Evolutionary conservation across 345 rosid species (phyloP).

Genomic region (Clarkia xantiana): DNA sequence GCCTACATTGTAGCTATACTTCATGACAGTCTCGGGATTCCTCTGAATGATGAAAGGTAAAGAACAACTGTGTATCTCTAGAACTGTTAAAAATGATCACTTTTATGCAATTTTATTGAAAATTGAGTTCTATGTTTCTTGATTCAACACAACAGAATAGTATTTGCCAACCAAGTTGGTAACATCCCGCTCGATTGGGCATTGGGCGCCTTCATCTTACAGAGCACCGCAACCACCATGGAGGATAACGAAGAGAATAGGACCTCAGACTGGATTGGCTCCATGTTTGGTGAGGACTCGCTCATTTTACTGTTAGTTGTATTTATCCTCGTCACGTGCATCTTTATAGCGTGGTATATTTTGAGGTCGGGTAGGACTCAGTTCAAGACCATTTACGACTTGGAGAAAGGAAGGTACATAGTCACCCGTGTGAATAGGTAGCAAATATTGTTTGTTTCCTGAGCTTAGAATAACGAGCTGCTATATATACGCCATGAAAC

Average conservation of each 20-base stretch:
- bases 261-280: slow-evolving; percentile 29
- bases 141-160: slow-evolving; percentile 29
- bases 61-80: too few species aligned
- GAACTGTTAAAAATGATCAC: too few species aligned
- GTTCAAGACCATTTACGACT: slow-evolving; percentile 66
- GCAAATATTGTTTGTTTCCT: slow-evolving; percentile 5
- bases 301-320: slow-evolving; percentile 27
- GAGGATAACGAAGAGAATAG: slow-evolving; percentile 10
- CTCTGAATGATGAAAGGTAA: slow-evolving; percentile 50
- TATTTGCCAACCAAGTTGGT: slow-evolving; percentile 52
- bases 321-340: slow-evolving; percentile 28
- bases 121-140: not conserved
- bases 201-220: slow-evolving; percentile 77
- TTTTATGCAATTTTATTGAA: too few species aligned
- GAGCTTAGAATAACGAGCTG: too few species aligned
- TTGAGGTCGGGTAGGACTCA: slow-evolving; percentile 73
- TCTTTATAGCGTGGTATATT: slow-evolving; percentile 40
- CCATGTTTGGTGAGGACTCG: slow-evolving; percentile 31
- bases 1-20: slow-evolving; percentile 80
- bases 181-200: slow-evolving; percentile 88
- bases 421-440: slow-evolving; percentile 50
- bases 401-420: slow-evolving; percentile 85
- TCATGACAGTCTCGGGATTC: slow-evolving; percentile 71
- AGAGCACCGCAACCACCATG: slow-evolving; percentile 12
- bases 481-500: too few species aligned